Conservation (phyloP, 176 grass and related monocot genomes). For the Typha latifolia region DNA sequence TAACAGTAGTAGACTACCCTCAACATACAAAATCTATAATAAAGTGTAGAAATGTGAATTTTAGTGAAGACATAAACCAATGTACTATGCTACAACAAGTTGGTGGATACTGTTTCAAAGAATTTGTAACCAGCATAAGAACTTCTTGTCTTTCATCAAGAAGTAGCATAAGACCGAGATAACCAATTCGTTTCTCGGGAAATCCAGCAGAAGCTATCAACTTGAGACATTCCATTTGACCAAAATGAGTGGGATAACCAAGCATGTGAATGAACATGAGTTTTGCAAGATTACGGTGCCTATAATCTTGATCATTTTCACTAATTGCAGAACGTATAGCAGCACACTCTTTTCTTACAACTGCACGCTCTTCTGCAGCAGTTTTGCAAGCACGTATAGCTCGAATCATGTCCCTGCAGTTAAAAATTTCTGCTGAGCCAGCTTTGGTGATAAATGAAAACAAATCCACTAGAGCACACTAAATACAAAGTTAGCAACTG, state of each 20-base stretch:
- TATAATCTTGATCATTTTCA: constrained; percentile 82
- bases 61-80: not conserved
- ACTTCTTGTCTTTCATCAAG: constrained; percentile 99
- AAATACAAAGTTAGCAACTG: no score
- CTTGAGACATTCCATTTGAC: constrained; percentile 99
- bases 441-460: not conserved
- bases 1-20: constrained; percentile 4
- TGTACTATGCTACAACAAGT: not conserved
- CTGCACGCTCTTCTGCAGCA: constrained; percentile 93
- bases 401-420: constrained; percentile 92
- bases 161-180: constrained; percentile 90
- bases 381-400: constrained; percentile 96
- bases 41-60: not conserved
- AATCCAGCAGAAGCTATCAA: constrained; percentile 93
- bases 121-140: constrained; percentile 99
- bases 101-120: constrained; percentile 95
- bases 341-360: constrained; percentile 96
- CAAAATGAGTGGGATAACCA: constrained; percentile 98
- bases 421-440: not conserved
- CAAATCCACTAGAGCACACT: no score
- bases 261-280: constrained; percentile 99
- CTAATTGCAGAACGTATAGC: constrained; percentile 97
- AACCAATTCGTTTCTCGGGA: constrained; percentile 97
- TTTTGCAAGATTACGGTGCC: constrained; percentile 93
- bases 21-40: not conserved